Percentiles rank a stretch among this genome's conserved stretches.
These are phyloP conservation scores for Marsdenia floribunda DNA, from an alignment of 257 asterid species.

Conservation along the genomic window DNA sequence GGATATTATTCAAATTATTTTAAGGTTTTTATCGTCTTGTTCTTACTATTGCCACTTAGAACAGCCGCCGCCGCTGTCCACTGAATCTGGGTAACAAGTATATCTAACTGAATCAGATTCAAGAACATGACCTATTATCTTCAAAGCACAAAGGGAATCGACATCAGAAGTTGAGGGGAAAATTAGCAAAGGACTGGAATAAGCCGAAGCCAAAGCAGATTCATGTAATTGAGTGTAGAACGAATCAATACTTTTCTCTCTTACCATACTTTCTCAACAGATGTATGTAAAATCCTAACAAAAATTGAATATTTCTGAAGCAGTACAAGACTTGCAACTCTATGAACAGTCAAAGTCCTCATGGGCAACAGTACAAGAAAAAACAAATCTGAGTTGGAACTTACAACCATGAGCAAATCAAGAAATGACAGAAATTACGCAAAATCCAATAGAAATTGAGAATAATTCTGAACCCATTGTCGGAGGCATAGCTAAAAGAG, in stretches of 20 bases:
- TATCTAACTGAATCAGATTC: conserved; percentile 94
- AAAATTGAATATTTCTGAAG: conserved; percentile 15
- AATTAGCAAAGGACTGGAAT: conserved; percentile 63
- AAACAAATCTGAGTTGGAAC: conserved; percentile 12
- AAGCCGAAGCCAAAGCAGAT: conserved; percentile 66
- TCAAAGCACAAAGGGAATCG: conserved; percentile 85
- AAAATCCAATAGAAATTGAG: background rate
- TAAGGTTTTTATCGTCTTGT: no score
- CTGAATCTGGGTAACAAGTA: conserved; percentile 92
- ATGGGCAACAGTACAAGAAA: background rate
- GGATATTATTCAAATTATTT: no score
- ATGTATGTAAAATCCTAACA: conserved; percentile 11
- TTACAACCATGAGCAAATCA: background rate
- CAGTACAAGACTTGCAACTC: conserved; percentile 15
- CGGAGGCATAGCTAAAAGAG: background rate
- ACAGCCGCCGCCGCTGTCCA: no score
- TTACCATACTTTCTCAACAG: conserved; percentile 50
- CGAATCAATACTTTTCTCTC: conserved; percentile 69
- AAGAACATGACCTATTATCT: conserved; percentile 74
- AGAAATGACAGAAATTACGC: background rate
- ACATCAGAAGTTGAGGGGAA: conserved; percentile 96
- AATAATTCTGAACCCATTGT: background rate
- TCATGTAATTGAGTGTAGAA: conserved; percentile 58
- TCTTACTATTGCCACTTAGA: no score
- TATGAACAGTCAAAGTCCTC: conserved; percentile 17